Evolutionary conservation across 208 protist species (phyloP).

Genomic region (Acanthamoeba divionensis): DNA sequence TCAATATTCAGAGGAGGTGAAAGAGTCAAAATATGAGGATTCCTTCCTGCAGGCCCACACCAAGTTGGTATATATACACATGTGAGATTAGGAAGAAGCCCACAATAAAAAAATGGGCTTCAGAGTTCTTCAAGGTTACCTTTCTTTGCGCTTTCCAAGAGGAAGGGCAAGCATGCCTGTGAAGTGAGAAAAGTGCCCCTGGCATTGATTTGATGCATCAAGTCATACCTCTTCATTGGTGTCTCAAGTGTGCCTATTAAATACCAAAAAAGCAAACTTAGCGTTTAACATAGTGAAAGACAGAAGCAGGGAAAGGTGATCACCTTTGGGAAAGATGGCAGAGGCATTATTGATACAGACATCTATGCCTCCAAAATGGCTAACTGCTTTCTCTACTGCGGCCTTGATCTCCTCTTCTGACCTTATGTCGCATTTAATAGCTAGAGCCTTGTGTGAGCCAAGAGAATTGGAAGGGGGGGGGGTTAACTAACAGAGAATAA

Average conservation of each 20-base stretch:
- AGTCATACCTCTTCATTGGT: slow-evolving; percentile 73
- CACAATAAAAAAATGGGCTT: too few species aligned
- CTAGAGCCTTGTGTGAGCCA: slow-evolving; percentile 43
- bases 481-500: too few species aligned
- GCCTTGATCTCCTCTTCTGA: slow-evolving; percentile 67
- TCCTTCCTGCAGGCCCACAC: background rate
- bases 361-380: slow-evolving; percentile 82
- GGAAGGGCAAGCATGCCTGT: slow-evolving; percentile 75
- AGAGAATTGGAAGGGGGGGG: too few species aligned
- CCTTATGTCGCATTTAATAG: slow-evolving; percentile 64
- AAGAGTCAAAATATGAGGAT: slow-evolving; percentile 77
- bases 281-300: too few species aligned
- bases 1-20: slow-evolving; percentile 81
- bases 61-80: background rate
- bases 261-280: too few species aligned
- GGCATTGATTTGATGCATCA: slow-evolving; percentile 68
- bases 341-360: slow-evolving; percentile 86
- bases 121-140: background rate
- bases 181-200: slow-evolving; percentile 72
- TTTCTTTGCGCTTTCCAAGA: slow-evolving; percentile 62
- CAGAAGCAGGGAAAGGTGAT: too few species aligned
- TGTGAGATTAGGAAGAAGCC: too few species aligned
- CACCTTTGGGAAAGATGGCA: slow-evolving; percentile 71
- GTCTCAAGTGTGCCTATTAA: slow-evolving; percentile 72
- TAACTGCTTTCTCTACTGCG: slow-evolving; percentile 74